Evolutionary conservation across 345 rosid genomes (phyloP).

Genomic region (Syzygium oleosum): DNA sequence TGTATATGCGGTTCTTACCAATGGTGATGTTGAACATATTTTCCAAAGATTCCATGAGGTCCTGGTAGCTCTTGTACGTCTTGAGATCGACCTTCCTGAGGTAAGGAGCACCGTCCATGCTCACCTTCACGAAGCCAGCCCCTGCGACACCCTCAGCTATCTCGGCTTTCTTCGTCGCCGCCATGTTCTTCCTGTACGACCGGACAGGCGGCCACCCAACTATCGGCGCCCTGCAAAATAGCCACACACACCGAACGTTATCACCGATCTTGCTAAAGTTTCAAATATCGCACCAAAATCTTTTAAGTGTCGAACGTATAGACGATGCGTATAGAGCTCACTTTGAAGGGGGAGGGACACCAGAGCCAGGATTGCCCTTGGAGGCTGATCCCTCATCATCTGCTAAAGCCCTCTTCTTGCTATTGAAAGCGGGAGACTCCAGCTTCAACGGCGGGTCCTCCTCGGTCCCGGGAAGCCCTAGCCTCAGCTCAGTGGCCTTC

Average conservation of each 20-base stretch:
- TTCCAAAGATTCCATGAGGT: conserved; percentile 45
- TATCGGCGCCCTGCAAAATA: conserved; percentile 46
- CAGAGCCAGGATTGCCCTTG: not conserved
- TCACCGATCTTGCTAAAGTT: not conserved
- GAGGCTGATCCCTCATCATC: conserved; percentile 24
- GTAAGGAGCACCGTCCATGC: conserved; percentile 83
- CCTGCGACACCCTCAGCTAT: conserved; percentile 27
- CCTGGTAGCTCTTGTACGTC: conserved; percentile 41
- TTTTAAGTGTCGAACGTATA: not conserved
- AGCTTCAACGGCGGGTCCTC: not conserved
- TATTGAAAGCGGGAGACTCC: not conserved
- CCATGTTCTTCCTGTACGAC: conserved; percentile 64
- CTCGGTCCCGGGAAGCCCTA: conserved; percentile 71
- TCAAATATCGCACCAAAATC: not conserved
- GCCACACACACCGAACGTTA: not conserved
- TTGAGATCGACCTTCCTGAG: conserved; percentile 65
- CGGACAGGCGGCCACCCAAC: conserved; percentile 95
- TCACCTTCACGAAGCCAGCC: conserved; percentile 57
- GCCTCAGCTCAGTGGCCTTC: conserved; percentile 67
- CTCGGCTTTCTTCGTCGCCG: not conserved
- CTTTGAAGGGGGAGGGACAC: conserved; percentile 39
- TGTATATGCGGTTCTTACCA: conserved; percentile 7
- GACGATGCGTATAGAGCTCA: conserved; percentile 10
- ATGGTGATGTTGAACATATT: conserved; percentile 48
- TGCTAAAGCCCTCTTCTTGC: conserved; percentile 37